Evolutionary conservation across 2,329 filamentous ascomycete genomes (phyloP).

Genomic region (Graphilbum sp.): DNA sequence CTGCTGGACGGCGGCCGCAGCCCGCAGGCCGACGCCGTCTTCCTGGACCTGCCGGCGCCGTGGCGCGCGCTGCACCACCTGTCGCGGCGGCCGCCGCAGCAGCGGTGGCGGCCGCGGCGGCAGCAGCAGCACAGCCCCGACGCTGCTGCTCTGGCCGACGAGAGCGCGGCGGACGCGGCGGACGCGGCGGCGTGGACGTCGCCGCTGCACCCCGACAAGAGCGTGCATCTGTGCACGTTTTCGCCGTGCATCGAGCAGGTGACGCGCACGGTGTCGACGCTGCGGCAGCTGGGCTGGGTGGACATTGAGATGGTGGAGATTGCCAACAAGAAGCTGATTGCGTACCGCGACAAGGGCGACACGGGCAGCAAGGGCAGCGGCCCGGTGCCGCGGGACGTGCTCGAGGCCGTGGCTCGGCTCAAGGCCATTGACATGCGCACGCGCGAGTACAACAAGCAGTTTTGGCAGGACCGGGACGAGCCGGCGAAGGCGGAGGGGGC

Average conservation of each 20-base stretch:
- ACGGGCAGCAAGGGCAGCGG: constrained; percentile 49
- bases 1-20: constrained; percentile 39
- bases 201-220: constrained; percentile 52
- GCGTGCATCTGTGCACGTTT: constrained; percentile 79
- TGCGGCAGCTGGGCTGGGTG: constrained; percentile 74
- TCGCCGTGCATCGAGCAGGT: constrained; percentile 96
- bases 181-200: constrained; percentile 27
- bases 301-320: constrained; percentile 92
- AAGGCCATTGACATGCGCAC: constrained; percentile 56
- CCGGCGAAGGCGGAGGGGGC: background rate
- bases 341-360: constrained; percentile 67
- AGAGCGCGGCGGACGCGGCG: constrained; percentile 8
- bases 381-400: constrained; percentile 52
- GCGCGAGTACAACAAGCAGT: constrained; percentile 34
- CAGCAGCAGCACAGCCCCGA: background rate
- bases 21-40: constrained; percentile 53
- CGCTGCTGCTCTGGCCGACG: no score
- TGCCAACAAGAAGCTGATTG: constrained; percentile 60
- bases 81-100: constrained; percentile 29
- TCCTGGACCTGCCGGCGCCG: constrained; percentile 66
- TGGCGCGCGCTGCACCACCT: constrained; percentile 67
- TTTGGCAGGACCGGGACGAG: constrained; percentile 5
- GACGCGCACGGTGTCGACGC: constrained; percentile 62
- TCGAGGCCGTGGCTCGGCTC: constrained; percentile 60
- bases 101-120: constrained; percentile 7